Evolutionary conservation across 768 basidiomycete species (phyloP), one percentile per base, ranked within the genome.

Genomic region (Pilatotrama ljubarskyi): DNA sequence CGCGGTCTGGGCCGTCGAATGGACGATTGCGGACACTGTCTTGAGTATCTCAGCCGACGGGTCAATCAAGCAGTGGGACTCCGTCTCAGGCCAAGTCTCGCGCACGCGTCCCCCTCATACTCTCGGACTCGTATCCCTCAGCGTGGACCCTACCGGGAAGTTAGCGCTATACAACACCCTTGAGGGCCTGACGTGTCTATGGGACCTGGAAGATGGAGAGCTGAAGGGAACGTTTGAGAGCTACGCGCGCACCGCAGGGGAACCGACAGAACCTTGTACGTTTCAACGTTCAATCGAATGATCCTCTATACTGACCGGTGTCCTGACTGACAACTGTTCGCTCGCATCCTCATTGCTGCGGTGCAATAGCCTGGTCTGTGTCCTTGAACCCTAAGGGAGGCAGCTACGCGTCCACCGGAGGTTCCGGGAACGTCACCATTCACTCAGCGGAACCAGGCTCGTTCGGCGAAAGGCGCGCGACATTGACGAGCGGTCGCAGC

Each of bases 121-220:
- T 7, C 85, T 96, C 18, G 94, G 91, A 2, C 84, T 94, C 64
- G 84, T 92, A 17, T 93, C 93, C 5, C 74, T 96, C 35, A 92
- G 91, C 17, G 84, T 84, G 8, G 82, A 86, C 18, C 79, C 82
- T 0, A 79, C 84, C 48, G 95, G 91, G 8, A 78, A 75, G 47
- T 76, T 74, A 29, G 92, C 85, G 0, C 72, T 97, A 44, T 89
- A 86, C 66, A 93, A 93, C 67, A 88, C 88, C 55, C 77, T 95
- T 18, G 94, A 96, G 67, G 95, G 95, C 1, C 82, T 88, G 26
- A 93, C 92, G 0, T 80, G 76, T 47, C 74, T 95, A 24, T 88
- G 88, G 82, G 86, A 95, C 69, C 71, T 94, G 46, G 73, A 80
- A 36, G 81, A 76, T 17, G 88, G 88, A 4, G 77, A 82, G 36